A percentile compares a stretch with the other conserved stretches of the same genome.
These are phyloP conservation scores for Elsinoe fawcettii DNA, from an alignment of 2,329 filamentous ascomycete genomes.

Conservation along the genomic window DNA sequence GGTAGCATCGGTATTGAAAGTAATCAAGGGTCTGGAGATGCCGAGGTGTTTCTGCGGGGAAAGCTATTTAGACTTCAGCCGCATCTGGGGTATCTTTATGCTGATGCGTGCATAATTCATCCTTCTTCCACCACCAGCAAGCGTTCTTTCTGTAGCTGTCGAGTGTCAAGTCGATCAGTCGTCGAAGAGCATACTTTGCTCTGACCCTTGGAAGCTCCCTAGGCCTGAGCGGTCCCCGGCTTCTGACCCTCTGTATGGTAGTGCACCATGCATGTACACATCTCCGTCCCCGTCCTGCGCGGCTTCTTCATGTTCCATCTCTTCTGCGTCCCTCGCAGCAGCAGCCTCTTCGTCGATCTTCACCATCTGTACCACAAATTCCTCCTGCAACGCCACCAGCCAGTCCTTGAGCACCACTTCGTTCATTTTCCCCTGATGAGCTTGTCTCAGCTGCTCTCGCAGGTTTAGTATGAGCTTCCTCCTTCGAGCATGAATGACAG, in stretches of 20 bases:
- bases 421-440: constrained; percentile 56
- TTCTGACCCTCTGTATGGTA: background rate
- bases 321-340: constrained; percentile 15
- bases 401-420: constrained; percentile 56
- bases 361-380: constrained; percentile 67
- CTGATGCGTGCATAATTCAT: too few species aligned
- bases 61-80: constrained; percentile 9
- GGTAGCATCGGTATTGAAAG: background rate
- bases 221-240: background rate
- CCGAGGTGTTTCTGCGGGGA: constrained; percentile 12
- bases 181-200: constrained; percentile 2
- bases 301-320: background rate
- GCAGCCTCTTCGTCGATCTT: constrained; percentile 48
- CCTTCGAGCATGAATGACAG: constrained; percentile 52
- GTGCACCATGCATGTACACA: background rate
- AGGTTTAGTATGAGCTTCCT: constrained; percentile 67
- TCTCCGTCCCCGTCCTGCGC: background rate
- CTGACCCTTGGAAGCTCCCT: background rate
- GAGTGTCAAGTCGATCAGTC: background rate
- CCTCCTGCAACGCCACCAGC: constrained; percentile 59
- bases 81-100: constrained; percentile 1
- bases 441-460: constrained; percentile 64
- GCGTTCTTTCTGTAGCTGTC: background rate
- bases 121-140: background rate
- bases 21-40: constrained; percentile 14